Conservation (phyloP, 495 filamentous ascomycete genomes). For the Aspergillus sparsus region DNA sequence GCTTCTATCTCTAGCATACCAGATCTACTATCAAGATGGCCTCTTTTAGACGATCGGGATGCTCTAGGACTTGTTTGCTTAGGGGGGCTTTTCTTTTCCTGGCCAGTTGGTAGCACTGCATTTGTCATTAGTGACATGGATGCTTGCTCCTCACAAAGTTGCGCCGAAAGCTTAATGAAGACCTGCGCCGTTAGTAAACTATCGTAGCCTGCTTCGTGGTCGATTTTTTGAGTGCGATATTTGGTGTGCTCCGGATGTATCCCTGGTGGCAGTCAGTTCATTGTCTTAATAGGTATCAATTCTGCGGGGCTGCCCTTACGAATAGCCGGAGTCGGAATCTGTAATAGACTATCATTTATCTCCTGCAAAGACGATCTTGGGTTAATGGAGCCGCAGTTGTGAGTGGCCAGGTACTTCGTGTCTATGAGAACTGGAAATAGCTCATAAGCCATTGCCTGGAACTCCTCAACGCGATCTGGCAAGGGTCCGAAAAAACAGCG, state of each 20-base stretch:
- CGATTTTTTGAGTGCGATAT: constrained; percentile 42
- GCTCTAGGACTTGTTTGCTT: not conserved
- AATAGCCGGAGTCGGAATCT: constrained; percentile 45
- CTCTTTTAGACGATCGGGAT: not conserved
- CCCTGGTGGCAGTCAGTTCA: constrained; percentile 16
- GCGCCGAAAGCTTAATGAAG: constrained; percentile 60
- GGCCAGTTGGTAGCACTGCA: not conserved
- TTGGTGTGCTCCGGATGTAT: constrained; percentile 47
- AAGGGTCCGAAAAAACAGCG: constrained; percentile 66
- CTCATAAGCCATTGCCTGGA: constrained; percentile 52
- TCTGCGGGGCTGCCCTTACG: constrained; percentile 32
- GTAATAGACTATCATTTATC: constrained; percentile 44
- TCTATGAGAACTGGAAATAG: constrained; percentile 73
- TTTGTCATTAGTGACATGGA: constrained; percentile 15
- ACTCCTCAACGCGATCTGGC: constrained; percentile 61
- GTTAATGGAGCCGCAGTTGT: constrained; percentile 53
- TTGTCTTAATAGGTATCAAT: not conserved
- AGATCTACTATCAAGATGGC: constrained; percentile 18
- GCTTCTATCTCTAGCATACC: constrained; percentile 24
- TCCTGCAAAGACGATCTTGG: constrained; percentile 52
- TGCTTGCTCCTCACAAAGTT: constrained; percentile 40
- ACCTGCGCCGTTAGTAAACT: constrained; percentile 68
- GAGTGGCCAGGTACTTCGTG: constrained; percentile 73
- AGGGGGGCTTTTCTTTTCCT: not conserved
- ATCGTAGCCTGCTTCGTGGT: constrained; percentile 74